phyloP scores from a whole-genome alignment of 1,284 basidiomycete genomes.

The Microbotryomycetes sp. region DNA sequence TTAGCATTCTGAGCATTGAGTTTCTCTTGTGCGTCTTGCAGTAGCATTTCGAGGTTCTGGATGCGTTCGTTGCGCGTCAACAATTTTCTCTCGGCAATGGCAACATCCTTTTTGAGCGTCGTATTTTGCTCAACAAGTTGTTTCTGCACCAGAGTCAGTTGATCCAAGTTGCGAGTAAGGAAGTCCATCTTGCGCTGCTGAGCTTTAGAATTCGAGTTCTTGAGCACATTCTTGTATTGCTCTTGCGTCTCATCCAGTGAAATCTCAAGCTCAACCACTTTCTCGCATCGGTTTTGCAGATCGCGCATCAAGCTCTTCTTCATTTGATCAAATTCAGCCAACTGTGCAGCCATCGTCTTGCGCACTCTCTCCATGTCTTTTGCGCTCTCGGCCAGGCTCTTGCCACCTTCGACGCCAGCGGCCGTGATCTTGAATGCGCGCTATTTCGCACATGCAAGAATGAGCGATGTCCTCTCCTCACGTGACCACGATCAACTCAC shows the following conservation, averaged over 20 bases:
- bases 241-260: slow-evolving; percentile 98
- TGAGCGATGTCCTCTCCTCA: slow-evolving; percentile 21
- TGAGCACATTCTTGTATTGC: slow-evolving; percentile 97
- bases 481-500: too few relatives aligned
- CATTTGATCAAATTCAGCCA: slow-evolving; percentile 96
- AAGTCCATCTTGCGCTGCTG: slow-evolving; percentile 99
- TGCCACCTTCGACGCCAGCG: slow-evolving; percentile 91
- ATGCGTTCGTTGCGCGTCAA: slow-evolving; percentile 95
- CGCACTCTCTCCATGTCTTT: slow-evolving; percentile 95
- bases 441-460: slow-evolving; percentile 46
- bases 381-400: slow-evolving; percentile 90
- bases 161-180: slow-evolving; percentile 93
- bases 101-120: slow-evolving; percentile 93
- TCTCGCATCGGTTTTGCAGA: slow-evolving; percentile 98
- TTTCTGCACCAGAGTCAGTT: slow-evolving; percentile 92
- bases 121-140: slow-evolving; percentile 99
- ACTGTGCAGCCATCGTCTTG: slow-evolving; percentile 92
- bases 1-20: slow-evolving; percentile 88
- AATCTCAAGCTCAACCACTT: slow-evolving; percentile 99
- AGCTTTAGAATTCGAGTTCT: slow-evolving; percentile 94
- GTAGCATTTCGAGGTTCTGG: slow-evolving; percentile 82
- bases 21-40: slow-evolving; percentile 89
- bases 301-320: slow-evolving; percentile 99
- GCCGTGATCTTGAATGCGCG: slow-evolving; percentile 94
- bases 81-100: slow-evolving; percentile 92